phyloP scores from a whole-genome alignment of 2,329 filamentous ascomycete species.

The Coniosporium tulheliwenetii region DNA sequence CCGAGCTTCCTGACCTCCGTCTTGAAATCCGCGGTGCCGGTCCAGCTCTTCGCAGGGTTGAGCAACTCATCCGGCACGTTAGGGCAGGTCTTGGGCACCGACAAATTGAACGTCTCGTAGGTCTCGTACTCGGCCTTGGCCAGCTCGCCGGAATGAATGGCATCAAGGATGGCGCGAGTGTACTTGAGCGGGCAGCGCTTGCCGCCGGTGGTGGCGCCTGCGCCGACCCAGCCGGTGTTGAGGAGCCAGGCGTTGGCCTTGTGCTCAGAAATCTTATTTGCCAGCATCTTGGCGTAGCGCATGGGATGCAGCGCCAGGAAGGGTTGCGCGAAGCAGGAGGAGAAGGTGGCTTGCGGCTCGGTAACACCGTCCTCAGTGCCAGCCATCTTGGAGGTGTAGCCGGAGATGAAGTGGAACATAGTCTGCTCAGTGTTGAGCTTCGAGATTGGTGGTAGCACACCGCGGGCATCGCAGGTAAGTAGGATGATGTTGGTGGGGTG shows the following conservation, averaged over 20 bases:
- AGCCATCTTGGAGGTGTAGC: constrained; percentile 99
- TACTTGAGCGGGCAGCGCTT: constrained; percentile 98
- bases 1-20: constrained; percentile 83
- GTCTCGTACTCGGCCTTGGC: constrained; percentile 85
- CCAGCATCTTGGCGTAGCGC: constrained; percentile 97
- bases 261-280: constrained; percentile 93
- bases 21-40: constrained; percentile 65
- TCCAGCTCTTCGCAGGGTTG: constrained; percentile 92
- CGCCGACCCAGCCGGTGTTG: constrained; percentile 96
- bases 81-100: constrained; percentile 83
- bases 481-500: constrained; percentile 97
- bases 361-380: constrained; percentile 94
- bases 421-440: constrained; percentile 90
- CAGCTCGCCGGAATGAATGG: constrained; percentile 93
- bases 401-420: constrained; percentile 99
- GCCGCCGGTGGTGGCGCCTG: constrained; percentile 76
- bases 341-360: constrained; percentile 97
- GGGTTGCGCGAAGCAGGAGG: constrained; percentile 96
- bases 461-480: constrained; percentile 92
- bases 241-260: constrained; percentile 95
- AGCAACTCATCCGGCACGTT: constrained; percentile 82
- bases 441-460: constrained; percentile 93
- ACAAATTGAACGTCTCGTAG: constrained; percentile 93
- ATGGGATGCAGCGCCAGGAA: constrained; percentile 98
- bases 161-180: constrained; percentile 93